A percentile compares a stretch with the other conserved stretches of the same genome.
These are phyloP conservation scores for Cyathus striatus DNA, from an alignment of 768 basidiomycete genomes.

Conservation along the genomic window DNA sequence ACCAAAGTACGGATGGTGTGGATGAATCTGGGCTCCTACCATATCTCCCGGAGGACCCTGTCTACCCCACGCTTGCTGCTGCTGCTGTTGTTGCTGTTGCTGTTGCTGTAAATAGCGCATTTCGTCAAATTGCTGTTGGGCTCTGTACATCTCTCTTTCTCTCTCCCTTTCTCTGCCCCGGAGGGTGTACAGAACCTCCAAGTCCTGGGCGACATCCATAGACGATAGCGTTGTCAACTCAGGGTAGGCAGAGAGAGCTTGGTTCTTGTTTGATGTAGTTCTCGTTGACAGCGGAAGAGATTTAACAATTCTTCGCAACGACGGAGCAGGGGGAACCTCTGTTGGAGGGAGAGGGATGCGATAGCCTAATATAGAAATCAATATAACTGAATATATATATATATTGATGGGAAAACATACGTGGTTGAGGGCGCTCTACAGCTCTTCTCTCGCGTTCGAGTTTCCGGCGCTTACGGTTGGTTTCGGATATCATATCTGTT, in stretches of 20 bases:
- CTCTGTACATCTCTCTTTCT: not conserved
- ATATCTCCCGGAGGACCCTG: conserved; percentile 3
- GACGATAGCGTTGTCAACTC: conserved; percentile 43
- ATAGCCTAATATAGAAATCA: conserved; percentile 31
- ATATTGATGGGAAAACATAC: too few relatives aligned
- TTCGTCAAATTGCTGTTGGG: not conserved
- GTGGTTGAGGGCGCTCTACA: conserved; percentile 67
- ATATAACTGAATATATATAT: not conserved
- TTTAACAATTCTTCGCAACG: conserved; percentile 64
- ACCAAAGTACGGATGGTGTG: conserved; percentile 29
- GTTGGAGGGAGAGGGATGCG: conserved; percentile 53
- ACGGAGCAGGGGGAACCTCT: conserved; percentile 44
- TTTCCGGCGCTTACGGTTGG: conserved; percentile 78
- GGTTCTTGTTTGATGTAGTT: conserved; percentile 18
- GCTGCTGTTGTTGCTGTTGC: too few relatives aligned
- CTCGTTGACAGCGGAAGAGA: conserved; percentile 41
- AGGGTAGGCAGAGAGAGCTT: conserved; percentile 29
- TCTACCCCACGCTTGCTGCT: not conserved
- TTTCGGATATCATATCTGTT: conserved; percentile 84
- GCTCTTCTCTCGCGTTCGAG: conserved; percentile 83
- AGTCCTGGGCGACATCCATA: conserved; percentile 44
- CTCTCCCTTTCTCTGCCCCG: conserved; percentile 12
- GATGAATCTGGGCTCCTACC: conserved; percentile 18
- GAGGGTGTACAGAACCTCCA: conserved; percentile 50
- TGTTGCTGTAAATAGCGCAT: too few relatives aligned